A percentile compares a stretch with the other conserved stretches of the same genome.
These are phyloP conservation scores for Flaveria linearis DNA, from an alignment of 129 eudicot genomes.

Conservation along the genomic window DNA sequence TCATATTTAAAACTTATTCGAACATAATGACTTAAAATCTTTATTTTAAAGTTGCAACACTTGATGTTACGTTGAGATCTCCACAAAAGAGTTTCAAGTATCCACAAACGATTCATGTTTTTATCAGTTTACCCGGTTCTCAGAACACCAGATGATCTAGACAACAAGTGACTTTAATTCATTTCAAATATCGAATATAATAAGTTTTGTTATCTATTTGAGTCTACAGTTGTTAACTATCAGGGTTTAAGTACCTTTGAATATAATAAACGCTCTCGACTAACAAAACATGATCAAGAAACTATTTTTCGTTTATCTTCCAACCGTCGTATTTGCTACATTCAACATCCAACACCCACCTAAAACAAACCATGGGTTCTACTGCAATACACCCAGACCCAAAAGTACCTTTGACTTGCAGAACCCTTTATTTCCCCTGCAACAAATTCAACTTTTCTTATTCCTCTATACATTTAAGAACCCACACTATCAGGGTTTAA, in stretches of 20 bases:
- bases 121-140: no score
- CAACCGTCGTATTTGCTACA: not conserved
- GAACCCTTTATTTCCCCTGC: not conserved
- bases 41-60: no score
- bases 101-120: no score
- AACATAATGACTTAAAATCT: no score
- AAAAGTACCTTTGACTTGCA: not conserved
- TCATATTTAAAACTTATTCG: no score
- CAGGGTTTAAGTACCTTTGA: no score
- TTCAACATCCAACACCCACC: not conserved
- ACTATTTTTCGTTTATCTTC: not conserved
- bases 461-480: slow-evolving; percentile 9
- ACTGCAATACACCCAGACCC: slow-evolving; percentile 1
- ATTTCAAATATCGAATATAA: no score
- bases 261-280: not conserved
- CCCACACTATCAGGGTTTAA: slow-evolving; percentile 4
- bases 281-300: not conserved
- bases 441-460: not conserved
- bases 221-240: not conserved
- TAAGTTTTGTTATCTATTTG: no score
- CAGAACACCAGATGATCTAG: no score
- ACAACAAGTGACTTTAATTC: no score
- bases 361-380: not conserved
- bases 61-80: no score
- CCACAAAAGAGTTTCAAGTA: no score